Percentiles rank a stretch among this genome's conserved stretches.
Conservation (phyloP, 179 eudicot species). For the Sideroxylon spinosum region DNA sequence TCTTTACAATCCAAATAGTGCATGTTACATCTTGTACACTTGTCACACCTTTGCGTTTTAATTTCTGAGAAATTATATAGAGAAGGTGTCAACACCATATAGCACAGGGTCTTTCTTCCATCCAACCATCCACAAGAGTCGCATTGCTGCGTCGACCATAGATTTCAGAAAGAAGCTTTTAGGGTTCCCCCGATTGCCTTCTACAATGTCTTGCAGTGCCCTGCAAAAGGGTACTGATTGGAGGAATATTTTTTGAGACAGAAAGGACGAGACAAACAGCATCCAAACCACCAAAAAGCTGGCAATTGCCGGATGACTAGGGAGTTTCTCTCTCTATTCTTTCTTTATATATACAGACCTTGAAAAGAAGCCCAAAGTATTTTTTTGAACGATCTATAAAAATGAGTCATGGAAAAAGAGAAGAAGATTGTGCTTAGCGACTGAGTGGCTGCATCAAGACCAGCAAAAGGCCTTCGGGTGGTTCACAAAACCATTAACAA, state of each 20-base stretch:
- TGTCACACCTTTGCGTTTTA: no score
- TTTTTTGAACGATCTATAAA: neutral
- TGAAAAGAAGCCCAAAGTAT: neutral
- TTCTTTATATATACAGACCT: neutral
- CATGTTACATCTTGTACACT: no score
- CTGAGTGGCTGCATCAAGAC: constrained; percentile 49
- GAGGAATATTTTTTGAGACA: no score
- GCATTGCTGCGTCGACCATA: neutral
- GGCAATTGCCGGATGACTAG: neutral
- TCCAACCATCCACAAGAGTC: neutral
- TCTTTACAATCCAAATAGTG: no score
- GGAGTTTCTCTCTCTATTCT: neutral
- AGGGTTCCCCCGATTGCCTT: no score
- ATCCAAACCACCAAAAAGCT: no score
- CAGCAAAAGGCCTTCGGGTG: constrained; percentile 59
- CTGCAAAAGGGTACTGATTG: no score
- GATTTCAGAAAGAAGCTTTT: no score
- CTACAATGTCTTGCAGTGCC: no score
- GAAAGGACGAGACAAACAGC: no score
- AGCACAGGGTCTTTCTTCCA: neutral
- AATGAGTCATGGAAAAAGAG: constrained; percentile 13
- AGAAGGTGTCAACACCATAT: neutral
- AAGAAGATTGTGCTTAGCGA: constrained; percentile 27
- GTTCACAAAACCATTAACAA: constrained; percentile 43
- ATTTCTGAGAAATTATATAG: constrained; percentile 2